A percentile compares a stretch with the other conserved stretches of the same genome.
These are phyloP conservation scores for Aspergillus cristatus DNA, from an alignment of 495 filamentous ascomycete genomes.

Conservation along the genomic window DNA sequence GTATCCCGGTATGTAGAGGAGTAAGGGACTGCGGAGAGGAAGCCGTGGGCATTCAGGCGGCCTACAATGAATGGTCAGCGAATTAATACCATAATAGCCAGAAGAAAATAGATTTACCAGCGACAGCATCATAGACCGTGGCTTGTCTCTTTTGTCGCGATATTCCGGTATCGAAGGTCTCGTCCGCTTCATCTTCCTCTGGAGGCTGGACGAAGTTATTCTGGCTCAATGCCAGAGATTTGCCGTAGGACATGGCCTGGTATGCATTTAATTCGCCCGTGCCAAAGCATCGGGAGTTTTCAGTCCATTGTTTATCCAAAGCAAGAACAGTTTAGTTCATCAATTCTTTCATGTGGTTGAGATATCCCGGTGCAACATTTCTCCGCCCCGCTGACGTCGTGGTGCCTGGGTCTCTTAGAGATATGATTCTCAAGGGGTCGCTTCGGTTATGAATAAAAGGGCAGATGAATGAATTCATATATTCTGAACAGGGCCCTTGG, in stretches of 20 bases:
- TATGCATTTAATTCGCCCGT: neutral
- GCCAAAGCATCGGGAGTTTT: slow-evolving; percentile 3
- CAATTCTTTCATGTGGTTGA: neutral
- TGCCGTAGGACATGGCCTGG: slow-evolving; percentile 15
- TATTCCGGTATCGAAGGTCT: slow-evolving; percentile 1
- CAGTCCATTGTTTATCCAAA: neutral
- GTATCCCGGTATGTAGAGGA: slow-evolving; percentile 41
- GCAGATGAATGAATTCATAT: slow-evolving; percentile 69
- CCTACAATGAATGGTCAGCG: slow-evolving; percentile 22
- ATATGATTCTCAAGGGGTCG: too few species aligned
- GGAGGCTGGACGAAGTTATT: slow-evolving; percentile 13
- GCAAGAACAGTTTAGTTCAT: neutral
- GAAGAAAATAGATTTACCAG: slow-evolving; percentile 40
- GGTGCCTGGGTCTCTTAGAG: neutral
- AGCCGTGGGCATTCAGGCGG: slow-evolving; percentile 37
- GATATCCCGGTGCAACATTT: slow-evolving; percentile 1
- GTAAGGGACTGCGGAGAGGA: slow-evolving; percentile 25
- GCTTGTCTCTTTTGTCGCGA: slow-evolving; percentile 24
- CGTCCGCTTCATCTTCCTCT: slow-evolving; percentile 1
- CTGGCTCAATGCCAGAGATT: slow-evolving; percentile 13
- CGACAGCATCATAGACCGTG: slow-evolving; percentile 73
- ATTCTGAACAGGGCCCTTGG: slow-evolving; percentile 66
- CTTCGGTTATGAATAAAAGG: neutral
- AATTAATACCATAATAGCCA: too few species aligned
- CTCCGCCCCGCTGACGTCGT: neutral